These are phyloP conservation scores for Emmonsiellopsis sp. DNA, from an alignment of 2,329 filamentous ascomycete species.

Conservation along the genomic window DNA sequence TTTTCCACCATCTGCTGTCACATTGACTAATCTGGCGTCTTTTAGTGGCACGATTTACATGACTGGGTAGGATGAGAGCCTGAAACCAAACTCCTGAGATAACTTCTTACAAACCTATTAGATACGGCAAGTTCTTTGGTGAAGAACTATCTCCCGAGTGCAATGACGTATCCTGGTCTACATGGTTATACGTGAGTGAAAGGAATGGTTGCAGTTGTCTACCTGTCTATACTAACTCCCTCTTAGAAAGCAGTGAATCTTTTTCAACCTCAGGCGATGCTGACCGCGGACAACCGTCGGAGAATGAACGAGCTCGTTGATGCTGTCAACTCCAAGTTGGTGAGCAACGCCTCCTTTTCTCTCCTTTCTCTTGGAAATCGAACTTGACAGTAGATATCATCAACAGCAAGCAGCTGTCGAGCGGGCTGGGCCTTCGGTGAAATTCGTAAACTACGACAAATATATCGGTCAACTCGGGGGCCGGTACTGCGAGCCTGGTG, in stretches of 20 bases:
- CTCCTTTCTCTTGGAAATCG: neutral
- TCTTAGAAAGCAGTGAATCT: neutral
- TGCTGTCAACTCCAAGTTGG: neutral
- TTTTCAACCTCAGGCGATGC: neutral
- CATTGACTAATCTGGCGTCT: neutral
- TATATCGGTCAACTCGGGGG: neutral
- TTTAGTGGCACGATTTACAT: neutral
- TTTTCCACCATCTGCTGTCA: neutral
- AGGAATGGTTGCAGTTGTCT: neutral
- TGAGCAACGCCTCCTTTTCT: neutral
- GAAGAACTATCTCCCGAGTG: neutral
- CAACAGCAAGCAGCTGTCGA: neutral
- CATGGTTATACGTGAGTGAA: neutral
- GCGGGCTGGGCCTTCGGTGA: neutral
- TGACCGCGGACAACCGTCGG: neutral
- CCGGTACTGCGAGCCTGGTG: neutral
- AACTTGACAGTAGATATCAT: neutral
- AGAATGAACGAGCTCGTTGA: conserved; percentile 1
- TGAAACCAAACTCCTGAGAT: neutral
- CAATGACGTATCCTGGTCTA: conserved; percentile 1
- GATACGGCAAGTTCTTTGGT: conserved; percentile 1
- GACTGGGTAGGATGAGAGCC: neutral
- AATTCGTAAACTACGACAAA: neutral
- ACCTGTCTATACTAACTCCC: neutral
- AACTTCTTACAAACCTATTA: neutral